Evolutionary conservation across 2,329 filamentous ascomycete genomes (phyloP).

Genomic region (Aureobasidium uvarum): DNA sequence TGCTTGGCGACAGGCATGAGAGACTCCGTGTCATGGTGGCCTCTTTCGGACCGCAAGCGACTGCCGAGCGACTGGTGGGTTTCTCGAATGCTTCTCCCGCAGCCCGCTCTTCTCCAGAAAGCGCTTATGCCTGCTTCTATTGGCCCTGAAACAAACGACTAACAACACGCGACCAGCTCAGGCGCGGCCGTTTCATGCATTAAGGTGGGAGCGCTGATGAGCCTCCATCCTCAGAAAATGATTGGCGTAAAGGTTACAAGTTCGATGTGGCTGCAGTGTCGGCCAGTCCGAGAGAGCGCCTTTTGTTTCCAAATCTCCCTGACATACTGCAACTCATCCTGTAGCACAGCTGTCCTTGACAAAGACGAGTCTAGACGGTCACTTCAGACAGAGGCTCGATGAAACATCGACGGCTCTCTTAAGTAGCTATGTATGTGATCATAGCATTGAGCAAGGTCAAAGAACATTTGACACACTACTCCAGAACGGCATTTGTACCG

Average conservation of each 20-base stretch:
- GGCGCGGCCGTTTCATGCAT: slow-evolving; percentile 18
- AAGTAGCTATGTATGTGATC: background rate
- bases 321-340: slow-evolving; percentile 9
- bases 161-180: slow-evolving; percentile 20
- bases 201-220: background rate
- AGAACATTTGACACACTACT: background rate
- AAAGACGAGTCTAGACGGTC: background rate
- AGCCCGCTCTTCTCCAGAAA: background rate
- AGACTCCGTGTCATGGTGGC: background rate
- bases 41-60: slow-evolving; percentile 15
- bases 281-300: slow-evolving; percentile 23
- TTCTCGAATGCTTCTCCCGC: slow-evolving; percentile 19
- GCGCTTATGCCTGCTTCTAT: background rate
- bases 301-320: slow-evolving; percentile 21
- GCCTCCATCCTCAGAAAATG: background rate
- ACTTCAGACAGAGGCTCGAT: background rate
- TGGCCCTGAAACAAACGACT: slow-evolving; percentile 6
- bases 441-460: background rate
- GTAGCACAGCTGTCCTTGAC: background rate
- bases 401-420: background rate
- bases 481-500: background rate
- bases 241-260: slow-evolving; percentile 2
- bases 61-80: background rate
- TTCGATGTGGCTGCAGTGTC: slow-evolving; percentile 6
- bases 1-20: background rate